Evolutionary conservation across 108 stramenopile species (phyloP).

Genomic region (Nitzschia palea): DNA sequence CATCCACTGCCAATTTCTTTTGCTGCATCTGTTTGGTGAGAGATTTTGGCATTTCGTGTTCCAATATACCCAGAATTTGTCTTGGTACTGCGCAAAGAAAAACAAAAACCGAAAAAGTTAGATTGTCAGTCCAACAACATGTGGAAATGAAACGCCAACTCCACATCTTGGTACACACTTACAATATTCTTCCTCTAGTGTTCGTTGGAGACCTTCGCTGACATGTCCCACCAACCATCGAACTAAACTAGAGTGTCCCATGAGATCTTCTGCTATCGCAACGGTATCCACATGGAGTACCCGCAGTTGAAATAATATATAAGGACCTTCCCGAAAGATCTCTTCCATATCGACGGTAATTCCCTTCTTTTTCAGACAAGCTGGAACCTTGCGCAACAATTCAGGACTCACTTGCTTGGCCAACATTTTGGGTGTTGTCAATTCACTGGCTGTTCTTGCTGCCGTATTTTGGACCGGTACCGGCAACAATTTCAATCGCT

Average conservation of each 20-base stretch:
- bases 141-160: neutral
- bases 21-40: conserved; percentile 15
- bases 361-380: conserved; percentile 31
- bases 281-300: conserved; percentile 28
- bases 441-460: conserved; percentile 16
- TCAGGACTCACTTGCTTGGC: conserved; percentile 13
- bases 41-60: conserved; percentile 19
- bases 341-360: conserved; percentile 17
- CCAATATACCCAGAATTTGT: conserved; percentile 2
- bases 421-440: conserved; percentile 13
- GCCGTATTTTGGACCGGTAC: conserved; percentile 24
- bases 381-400: conserved; percentile 19
- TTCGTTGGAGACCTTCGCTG: neutral
- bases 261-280: conserved; percentile 6
- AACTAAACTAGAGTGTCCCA: neutral
- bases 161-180: conserved; percentile 14
- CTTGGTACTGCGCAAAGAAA: conserved; percentile 32
- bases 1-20: conserved; percentile 33
- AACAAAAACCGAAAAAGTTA: neutral
- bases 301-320: conserved; percentile 27
- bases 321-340: conserved; percentile 39
- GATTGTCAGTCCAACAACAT: neutral
- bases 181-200: conserved; percentile 31
- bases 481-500: conserved; percentile 23
- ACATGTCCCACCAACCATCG: conserved; percentile 7